Conservation (phyloP, 495 filamentous ascomycete genomes). For the Penicillium parvum region DNA sequence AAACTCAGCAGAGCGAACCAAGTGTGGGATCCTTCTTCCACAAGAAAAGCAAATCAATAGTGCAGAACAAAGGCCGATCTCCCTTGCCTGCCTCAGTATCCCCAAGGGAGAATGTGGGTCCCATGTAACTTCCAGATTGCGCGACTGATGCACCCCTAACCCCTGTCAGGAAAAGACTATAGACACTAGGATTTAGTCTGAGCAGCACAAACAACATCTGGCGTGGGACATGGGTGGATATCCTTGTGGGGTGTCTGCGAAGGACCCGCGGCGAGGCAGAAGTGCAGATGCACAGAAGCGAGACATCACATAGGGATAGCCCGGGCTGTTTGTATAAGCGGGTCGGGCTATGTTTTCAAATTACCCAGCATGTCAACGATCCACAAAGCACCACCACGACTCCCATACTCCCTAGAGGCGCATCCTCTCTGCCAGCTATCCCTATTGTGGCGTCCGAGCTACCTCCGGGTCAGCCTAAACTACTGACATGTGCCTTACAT, state of each 20-base stretch:
- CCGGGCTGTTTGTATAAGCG: not conserved
- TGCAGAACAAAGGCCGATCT: slow-evolving; percentile 6
- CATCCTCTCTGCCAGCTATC: slow-evolving; percentile 9
- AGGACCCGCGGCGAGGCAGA: not conserved
- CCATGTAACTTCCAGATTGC: slow-evolving; percentile 8
- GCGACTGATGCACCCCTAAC: slow-evolving; percentile 10
- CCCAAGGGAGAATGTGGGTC: slow-evolving; percentile 10
- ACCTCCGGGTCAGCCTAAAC: slow-evolving; percentile 13
- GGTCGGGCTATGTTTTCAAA: slow-evolving; percentile 12
- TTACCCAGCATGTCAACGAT: slow-evolving; percentile 14
- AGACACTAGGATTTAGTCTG: too few species aligned
- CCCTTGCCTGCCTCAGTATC: slow-evolving; percentile 9
- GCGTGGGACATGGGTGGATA: slow-evolving; percentile 8
- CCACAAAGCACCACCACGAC: not conserved
- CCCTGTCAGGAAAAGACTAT: not conserved
- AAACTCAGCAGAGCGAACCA: too few species aligned
- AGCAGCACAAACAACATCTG: not conserved
- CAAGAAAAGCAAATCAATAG: slow-evolving; percentile 9
- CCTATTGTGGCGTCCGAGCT: slow-evolving; percentile 18
- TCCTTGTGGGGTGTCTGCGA: not conserved
- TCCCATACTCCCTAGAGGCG: not conserved
- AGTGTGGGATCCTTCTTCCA: not conserved
- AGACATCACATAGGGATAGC: slow-evolving; percentile 27
- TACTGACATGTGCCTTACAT: slow-evolving; percentile 32
- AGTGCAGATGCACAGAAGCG: slow-evolving; percentile 12